A percentile compares a stretch with the other conserved stretches of the same genome.
phyloP scores from a whole-genome alignment of 2,329 filamentous ascomycete genomes.

The Geosmithia putterillii region DNA sequence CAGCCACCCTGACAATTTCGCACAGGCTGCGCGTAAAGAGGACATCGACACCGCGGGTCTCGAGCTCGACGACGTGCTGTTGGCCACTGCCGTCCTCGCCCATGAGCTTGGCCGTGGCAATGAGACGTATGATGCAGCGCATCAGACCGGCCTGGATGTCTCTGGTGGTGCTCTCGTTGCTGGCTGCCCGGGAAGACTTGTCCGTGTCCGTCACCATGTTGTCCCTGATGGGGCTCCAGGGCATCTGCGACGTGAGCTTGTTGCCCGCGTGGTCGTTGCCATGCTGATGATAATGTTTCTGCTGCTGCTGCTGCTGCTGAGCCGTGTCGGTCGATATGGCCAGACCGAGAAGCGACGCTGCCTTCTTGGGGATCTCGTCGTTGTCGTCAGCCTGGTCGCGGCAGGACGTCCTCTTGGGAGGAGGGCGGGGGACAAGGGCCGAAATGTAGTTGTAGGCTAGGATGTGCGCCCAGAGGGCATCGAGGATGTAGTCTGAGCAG shows the following conservation, averaged over 20 bases:
- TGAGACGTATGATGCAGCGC: slow-evolving; percentile 36
- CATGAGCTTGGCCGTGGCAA: slow-evolving; percentile 32
- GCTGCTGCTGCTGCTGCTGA: neutral
- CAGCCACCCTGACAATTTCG: slow-evolving; percentile 26
- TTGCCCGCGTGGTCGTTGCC: slow-evolving; percentile 10
- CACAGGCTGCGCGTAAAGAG: slow-evolving; percentile 27
- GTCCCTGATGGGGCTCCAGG: slow-evolving; percentile 12
- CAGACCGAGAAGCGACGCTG: slow-evolving; percentile 37
- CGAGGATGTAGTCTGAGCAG: slow-evolving; percentile 42
- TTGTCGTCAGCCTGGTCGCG: neutral
- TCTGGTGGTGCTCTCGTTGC: slow-evolving; percentile 21
- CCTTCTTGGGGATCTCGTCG: slow-evolving; percentile 32
- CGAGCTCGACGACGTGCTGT: slow-evolving; percentile 16
- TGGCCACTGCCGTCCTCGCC: slow-evolving; percentile 14
- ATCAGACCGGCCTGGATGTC: slow-evolving; percentile 36
- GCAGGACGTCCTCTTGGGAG: neutral
- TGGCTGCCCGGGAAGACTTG: slow-evolving; percentile 7
- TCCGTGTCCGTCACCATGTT: slow-evolving; percentile 9
- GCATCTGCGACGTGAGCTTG: slow-evolving; percentile 12
- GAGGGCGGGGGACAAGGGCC: slow-evolving; percentile 13
- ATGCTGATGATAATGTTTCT: no score
- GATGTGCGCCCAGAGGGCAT: slow-evolving; percentile 46
- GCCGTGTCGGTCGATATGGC: slow-evolving; percentile 8
- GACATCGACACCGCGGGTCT: slow-evolving; percentile 18
- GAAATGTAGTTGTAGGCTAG: slow-evolving; percentile 46